phyloP scores from a whole-genome alignment of 2,329 filamentous ascomycete genomes.

The Aspergillus brunneoviolaceus region DNA sequence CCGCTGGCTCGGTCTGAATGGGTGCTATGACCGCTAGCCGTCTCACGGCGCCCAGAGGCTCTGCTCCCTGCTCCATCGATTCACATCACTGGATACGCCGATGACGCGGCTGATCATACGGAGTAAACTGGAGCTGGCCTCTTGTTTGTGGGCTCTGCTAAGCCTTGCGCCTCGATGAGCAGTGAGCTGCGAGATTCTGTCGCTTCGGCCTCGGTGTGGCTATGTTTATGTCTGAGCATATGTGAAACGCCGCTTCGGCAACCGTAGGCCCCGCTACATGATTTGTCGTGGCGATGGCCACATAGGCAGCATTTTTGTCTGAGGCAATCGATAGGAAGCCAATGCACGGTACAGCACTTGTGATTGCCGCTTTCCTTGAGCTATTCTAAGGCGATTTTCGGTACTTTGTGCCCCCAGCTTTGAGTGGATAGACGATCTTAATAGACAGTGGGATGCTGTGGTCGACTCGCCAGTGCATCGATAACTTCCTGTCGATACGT shows the following conservation, averaged over 20 bases:
- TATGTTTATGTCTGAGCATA: neutral
- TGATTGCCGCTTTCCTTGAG: neutral
- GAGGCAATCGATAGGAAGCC: neutral
- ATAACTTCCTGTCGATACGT: neutral
- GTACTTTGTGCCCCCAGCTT: neutral
- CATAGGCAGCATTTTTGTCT: neutral
- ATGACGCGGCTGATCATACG: constrained; percentile 5
- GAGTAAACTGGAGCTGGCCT: neutral
- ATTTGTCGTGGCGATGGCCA: neutral
- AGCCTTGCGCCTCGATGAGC: neutral
- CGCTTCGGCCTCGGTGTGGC: neutral
- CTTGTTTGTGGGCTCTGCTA: neutral
- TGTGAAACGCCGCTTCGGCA: neutral
- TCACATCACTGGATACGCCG: neutral
- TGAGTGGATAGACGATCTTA: neutral
- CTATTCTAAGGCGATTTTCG: neutral
- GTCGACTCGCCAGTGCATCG: neutral
- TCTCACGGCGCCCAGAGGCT: neutral
- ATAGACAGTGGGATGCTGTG: neutral
- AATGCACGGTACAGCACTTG: neutral
- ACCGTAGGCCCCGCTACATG: neutral
- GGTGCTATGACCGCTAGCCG: constrained; percentile 2
- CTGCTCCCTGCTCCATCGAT: neutral
- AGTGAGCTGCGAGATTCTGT: neutral
- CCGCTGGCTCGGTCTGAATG: constrained; percentile 1